Evolutionary conservation across 352 stramenopile species (phyloP), one percentile per base, ranked within the genome.

Genomic region (Globisporangium apiculatum): DNA sequence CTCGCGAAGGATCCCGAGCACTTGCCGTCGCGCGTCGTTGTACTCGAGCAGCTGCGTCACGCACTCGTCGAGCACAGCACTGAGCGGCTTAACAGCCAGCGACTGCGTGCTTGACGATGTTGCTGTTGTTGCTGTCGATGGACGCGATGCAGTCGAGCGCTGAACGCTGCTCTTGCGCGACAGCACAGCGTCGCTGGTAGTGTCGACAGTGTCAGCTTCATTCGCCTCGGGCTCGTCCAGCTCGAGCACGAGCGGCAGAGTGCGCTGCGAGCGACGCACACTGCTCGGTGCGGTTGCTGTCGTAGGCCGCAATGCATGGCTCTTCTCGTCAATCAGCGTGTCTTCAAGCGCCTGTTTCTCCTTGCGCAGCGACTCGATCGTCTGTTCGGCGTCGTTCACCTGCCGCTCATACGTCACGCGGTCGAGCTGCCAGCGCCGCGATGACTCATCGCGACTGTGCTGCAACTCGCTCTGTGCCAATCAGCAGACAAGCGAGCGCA

Each of bases 371-470:
- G 58, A 37, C 36, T 91, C 79, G 37, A 89, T 74, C 54, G 64
- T 74, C 12, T 83, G 77, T 51, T 91, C 82, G 1, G 76, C 75
- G 8, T 89, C 69, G 55, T 70, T 75, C 35, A 87, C 65, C 62
- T 83, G 72, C 46, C 68, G 71, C 52, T 89, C 79, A 55, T 87
- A 89, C 51, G 82, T 75, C 56, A 89, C 74, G 6, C 76, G 76
- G 55, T 91, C 82, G 42, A 89, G 51, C 45, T 83, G 66, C 82
- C 82, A 91, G 10, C 79, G 75, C 17, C 75, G 66, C 45, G 67
- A 75, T 24, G 75, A 77, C 61, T 89, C 79, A 62, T 89, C 82
- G 17, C 73, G 79, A 41, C 57, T 60, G 58, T 85, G 79, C 53
- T 76, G 55, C 5, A 89, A 53, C 58, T 89, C 76, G 15, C 79